A percentile compares a stretch with the other conserved stretches of the same genome.
Evolutionary conservation across 192 early-diverging fungal species (phyloP).

Genomic region (Haplosporangium gracile): DNA sequence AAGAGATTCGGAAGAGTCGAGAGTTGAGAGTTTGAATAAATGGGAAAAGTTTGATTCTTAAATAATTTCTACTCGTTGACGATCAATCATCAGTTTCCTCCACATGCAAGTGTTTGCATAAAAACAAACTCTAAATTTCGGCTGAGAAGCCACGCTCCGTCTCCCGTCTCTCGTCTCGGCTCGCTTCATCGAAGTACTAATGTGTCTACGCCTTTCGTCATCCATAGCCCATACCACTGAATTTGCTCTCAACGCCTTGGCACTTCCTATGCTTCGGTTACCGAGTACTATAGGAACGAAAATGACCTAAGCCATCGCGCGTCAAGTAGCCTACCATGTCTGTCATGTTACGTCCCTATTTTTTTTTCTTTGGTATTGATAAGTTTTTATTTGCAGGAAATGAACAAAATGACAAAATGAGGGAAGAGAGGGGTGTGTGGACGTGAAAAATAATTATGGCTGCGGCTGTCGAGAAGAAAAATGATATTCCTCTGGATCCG

Average conservation of each 20-base stretch:
- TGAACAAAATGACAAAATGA: conserved; percentile 23
- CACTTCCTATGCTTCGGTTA: background rate
- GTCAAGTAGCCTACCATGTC: background rate
- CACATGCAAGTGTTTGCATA: background rate
- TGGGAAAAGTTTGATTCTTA: background rate
- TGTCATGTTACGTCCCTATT: background rate
- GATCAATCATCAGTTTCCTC: background rate
- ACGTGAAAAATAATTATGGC: conserved; percentile 12
- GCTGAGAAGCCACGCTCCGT: background rate
- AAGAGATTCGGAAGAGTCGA: background rate
- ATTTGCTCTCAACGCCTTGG: background rate
- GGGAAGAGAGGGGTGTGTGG: background rate
- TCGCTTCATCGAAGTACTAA: background rate
- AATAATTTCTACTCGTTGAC: background rate
- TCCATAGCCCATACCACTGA: background rate
- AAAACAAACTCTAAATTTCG: background rate
- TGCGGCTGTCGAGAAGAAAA: conserved; percentile 4
- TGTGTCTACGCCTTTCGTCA: background rate
- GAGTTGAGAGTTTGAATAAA: background rate
- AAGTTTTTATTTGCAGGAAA: conserved; percentile 20
- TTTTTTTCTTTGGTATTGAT: conserved; percentile 13
- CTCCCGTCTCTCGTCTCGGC: background rate
- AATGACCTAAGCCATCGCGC: background rate
- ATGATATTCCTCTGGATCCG: background rate
- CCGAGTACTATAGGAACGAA: background rate